These are phyloP conservation scores for Cercospora berteroae DNA, from an alignment of 2,329 filamentous ascomycete genomes.

Conservation along the genomic window DNA sequence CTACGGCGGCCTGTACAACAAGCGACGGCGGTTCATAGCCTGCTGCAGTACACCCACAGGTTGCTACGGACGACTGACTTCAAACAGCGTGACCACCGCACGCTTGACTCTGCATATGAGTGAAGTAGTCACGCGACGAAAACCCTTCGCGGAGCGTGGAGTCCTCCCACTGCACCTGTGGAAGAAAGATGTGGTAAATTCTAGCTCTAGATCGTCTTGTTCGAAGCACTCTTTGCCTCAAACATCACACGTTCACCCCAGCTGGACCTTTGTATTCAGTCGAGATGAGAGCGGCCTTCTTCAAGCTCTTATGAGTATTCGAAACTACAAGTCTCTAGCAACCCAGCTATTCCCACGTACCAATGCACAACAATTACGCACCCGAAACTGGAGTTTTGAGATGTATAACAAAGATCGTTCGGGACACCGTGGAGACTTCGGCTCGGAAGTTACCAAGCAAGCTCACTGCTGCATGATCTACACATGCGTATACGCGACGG, in stretches of 20 bases:
- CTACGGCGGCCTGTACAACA: not conserved
- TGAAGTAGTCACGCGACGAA: not conserved
- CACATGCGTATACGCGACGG: not conserved
- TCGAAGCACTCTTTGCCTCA: not conserved
- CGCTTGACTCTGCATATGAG: not conserved
- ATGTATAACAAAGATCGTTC: not conserved
- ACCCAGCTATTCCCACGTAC: not conserved
- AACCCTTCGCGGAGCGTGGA: not conserved
- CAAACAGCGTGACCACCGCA: not conserved
- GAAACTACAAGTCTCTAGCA: not conserved
- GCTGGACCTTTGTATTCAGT: not conserved
- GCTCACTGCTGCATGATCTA: not conserved
- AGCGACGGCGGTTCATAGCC: not conserved
- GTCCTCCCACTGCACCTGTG: not conserved
- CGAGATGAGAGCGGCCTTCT: not conserved
- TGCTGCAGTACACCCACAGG: not conserved
- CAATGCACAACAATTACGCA: not conserved
- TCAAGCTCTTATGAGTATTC: not conserved
- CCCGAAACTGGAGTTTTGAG: not conserved
- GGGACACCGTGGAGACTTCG: not conserved
- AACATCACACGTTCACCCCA: not conserved
- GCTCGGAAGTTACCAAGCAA: not conserved
- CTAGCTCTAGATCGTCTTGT: not conserved
- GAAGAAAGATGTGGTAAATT: not conserved
- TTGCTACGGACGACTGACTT: not conserved